phyloP scores from a whole-genome alignment of 1,139 yeast species.

The Saccharomyces uvarum region DNA sequence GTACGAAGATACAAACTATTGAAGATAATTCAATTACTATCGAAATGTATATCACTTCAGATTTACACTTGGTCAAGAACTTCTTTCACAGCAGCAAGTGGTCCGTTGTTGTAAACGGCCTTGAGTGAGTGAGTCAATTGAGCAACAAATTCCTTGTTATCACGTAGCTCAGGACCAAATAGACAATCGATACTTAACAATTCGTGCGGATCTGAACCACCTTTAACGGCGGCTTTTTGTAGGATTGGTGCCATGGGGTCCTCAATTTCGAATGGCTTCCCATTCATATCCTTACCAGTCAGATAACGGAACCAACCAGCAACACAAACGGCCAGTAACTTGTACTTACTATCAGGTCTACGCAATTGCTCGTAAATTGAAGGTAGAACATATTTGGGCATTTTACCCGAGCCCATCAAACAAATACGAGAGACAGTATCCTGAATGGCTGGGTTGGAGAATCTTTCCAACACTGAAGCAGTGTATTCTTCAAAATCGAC shows the following conservation, averaged over 20 bases:
- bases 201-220: conserved; percentile 11
- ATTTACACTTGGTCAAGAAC: conserved; percentile 21
- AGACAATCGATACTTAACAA: conserved; percentile 6
- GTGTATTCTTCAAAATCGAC: conserved; percentile 7
- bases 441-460: conserved; percentile 8
- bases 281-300: conserved; percentile 9
- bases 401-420: conserved; percentile 10
- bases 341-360: not conserved
- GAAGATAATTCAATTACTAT: not conserved
- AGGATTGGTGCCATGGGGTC: conserved; percentile 14
- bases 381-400: not conserved
- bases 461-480: conserved; percentile 7
- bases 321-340: conserved; percentile 2
- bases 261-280: conserved; percentile 27
- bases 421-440: conserved; percentile 8
- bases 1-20: no score
- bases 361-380: not conserved
- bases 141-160: conserved; percentile 27
- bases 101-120: conserved; percentile 19
- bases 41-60: not conserved
- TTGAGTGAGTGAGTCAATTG: conserved; percentile 13
- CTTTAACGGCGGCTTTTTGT: conserved; percentile 5
- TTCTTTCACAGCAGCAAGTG: conserved; percentile 2
- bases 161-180: conserved; percentile 20
- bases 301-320: conserved; percentile 9